A percentile compares a stretch with the other conserved stretches of the same genome.
Conservation (phyloP, 1,284 basidiomycete species). For the Phlebopus sp. region DNA sequence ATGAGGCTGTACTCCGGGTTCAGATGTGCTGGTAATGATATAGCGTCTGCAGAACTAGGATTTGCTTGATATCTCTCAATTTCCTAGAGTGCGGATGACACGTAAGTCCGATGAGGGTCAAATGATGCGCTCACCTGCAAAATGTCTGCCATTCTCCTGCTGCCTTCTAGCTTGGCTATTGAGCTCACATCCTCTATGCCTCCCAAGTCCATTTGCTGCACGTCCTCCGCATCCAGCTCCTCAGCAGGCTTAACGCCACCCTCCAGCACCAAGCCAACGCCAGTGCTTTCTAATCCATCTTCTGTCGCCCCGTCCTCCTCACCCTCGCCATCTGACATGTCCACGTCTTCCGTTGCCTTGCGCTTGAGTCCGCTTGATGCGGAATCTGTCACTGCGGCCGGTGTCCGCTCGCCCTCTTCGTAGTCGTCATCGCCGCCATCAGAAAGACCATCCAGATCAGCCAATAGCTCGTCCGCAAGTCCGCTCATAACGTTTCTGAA, state of each 20-base stretch:
- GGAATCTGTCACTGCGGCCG: constrained; percentile 28
- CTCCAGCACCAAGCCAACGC: constrained; percentile 73
- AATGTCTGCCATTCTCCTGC: constrained; percentile 83
- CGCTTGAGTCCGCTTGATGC: constrained; percentile 53
- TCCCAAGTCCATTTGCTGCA: constrained; percentile 87
- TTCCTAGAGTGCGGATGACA: constrained; percentile 51
- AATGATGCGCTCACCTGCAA: constrained; percentile 56
- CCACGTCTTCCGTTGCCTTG: constrained; percentile 52
- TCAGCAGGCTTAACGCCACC: constrained; percentile 92
- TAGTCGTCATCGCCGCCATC: constrained; percentile 60
- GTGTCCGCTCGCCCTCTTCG: constrained; percentile 40
- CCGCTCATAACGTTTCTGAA: constrained; percentile 51
- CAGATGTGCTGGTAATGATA: constrained; percentile 78
- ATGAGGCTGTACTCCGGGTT: constrained; percentile 97
- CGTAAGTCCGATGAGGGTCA: neutral
- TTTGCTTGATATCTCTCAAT: constrained; percentile 83
- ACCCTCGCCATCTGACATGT: constrained; percentile 49
- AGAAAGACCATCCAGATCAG: constrained; percentile 79
- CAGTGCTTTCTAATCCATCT: constrained; percentile 39
- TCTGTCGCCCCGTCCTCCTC: constrained; percentile 42
- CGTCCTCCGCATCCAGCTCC: constrained; percentile 89
- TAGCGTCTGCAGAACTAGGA: constrained; percentile 75
- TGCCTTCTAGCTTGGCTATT: constrained; percentile 86
- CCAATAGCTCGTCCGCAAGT: constrained; percentile 84
- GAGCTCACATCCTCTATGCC: constrained; percentile 80